A percentile compares a stretch with the other conserved stretches of the same genome.
Evolutionary conservation across 768 basidiomycete genomes (phyloP).

Genomic region (Suillus variegatus): DNA sequence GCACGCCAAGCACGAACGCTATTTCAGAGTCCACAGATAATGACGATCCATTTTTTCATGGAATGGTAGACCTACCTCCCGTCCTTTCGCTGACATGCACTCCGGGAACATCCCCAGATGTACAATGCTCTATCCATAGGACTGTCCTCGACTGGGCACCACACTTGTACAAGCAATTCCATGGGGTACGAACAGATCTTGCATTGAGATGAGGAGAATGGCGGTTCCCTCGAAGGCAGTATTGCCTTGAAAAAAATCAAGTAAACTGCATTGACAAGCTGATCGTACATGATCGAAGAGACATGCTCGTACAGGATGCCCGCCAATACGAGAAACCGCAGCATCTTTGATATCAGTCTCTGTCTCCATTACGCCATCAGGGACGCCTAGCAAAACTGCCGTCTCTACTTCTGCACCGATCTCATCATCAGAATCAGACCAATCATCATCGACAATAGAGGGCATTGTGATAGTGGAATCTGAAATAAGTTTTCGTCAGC

Average conservation of each 20-base stretch:
- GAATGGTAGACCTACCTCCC: constrained; percentile 62
- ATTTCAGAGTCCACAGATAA: constrained; percentile 16
- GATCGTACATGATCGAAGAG: constrained; percentile 49
- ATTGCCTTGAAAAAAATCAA: constrained; percentile 65
- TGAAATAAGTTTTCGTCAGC: constrained; percentile 16
- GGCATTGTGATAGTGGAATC: constrained; percentile 37
- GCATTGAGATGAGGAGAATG: constrained; percentile 67
- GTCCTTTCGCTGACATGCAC: constrained; percentile 69
- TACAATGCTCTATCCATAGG: constrained; percentile 84
- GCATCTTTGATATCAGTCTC: constrained; percentile 67
- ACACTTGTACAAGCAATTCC: constrained; percentile 85
- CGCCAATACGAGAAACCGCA: constrained; percentile 88
- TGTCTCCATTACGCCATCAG: constrained; percentile 68
- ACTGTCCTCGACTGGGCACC: constrained; percentile 88
- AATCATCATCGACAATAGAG: constrained; percentile 52
- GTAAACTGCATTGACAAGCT: constrained; percentile 43
- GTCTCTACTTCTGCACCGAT: constrained; percentile 59
- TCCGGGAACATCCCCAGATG: constrained; percentile 77
- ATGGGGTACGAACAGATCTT: constrained; percentile 69
- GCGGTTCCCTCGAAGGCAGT: constrained; percentile 61
- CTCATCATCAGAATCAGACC: constrained; percentile 84
- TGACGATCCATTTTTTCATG: constrained; percentile 7
- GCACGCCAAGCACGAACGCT: constrained; percentile 86
- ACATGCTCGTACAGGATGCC: constrained; percentile 77
- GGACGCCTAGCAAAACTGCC: constrained; percentile 74